Evolutionary conservation across 2,329 filamentous ascomycete species (phyloP).

Genomic region (Pseudocercospora vitis): DNA sequence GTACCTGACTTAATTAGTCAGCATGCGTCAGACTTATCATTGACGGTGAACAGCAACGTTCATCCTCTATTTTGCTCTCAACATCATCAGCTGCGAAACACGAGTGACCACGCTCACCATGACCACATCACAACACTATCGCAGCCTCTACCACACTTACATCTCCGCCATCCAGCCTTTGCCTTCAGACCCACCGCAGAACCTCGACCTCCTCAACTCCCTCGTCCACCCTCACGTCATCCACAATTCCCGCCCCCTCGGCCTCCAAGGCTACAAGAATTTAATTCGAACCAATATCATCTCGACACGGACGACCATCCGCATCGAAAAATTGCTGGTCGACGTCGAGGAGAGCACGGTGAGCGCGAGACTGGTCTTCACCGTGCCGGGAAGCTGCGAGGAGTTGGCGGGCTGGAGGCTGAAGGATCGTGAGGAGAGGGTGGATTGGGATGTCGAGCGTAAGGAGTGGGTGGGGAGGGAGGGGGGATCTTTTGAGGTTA

Average conservation of each 20-base stretch:
- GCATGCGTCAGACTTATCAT: too few relatives aligned
- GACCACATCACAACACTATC: neutral
- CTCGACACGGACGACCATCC: neutral
- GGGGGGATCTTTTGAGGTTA: neutral
- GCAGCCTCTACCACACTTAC: neutral
- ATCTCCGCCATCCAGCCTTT: slow-evolving; percentile 7
- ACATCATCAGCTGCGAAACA: too few relatives aligned
- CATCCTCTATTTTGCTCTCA: too few relatives aligned
- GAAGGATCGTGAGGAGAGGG: neutral
- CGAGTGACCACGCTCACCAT: neutral
- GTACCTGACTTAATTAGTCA: too few relatives aligned
- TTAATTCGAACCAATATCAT: slow-evolving; percentile 13
- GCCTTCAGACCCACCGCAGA: neutral
- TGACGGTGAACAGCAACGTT: too few relatives aligned
- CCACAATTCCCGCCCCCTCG: slow-evolving; percentile 12
- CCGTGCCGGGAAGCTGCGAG: slow-evolving; percentile 1
- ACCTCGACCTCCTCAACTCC: neutral
- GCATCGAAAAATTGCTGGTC: slow-evolving; percentile 8
- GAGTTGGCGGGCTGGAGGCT: slow-evolving; percentile 6
- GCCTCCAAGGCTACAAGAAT: slow-evolving; percentile 4
- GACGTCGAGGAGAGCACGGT: neutral
- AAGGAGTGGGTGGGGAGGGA: too few relatives aligned
- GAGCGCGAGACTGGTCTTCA: slow-evolving; percentile 6
- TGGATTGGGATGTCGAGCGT: too few relatives aligned
- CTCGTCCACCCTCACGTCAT: slow-evolving; percentile 13